These are phyloP conservation scores for Viridothelium virens DNA, from an alignment of 495 filamentous ascomycete genomes.

Conservation along the genomic window DNA sequence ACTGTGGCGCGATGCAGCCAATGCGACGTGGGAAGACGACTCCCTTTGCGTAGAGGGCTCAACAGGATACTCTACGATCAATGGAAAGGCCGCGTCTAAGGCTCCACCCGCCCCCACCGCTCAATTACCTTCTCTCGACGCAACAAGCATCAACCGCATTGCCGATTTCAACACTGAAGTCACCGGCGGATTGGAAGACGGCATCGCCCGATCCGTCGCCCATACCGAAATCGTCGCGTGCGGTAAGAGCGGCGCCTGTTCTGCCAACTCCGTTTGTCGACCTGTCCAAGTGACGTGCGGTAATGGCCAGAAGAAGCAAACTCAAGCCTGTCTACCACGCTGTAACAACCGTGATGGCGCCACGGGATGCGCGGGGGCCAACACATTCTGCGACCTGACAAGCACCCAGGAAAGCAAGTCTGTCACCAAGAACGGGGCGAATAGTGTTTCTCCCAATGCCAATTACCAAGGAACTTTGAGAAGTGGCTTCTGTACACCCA, in stretches of 20 bases:
- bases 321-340: neutral
- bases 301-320: neutral
- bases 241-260: neutral
- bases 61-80: constrained; percentile 11
- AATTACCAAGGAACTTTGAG: neutral
- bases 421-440: neutral
- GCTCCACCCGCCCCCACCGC: neutral
- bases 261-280: neutral
- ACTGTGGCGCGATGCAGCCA: constrained; percentile 30
- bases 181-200: neutral
- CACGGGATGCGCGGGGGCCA: neutral
- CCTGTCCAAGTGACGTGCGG: neutral
- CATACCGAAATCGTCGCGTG: neutral
- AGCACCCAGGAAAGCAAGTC: neutral
- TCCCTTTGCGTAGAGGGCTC: constrained; percentile 12
- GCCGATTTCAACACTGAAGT: neutral
- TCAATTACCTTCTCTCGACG: neutral
- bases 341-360: neutral
- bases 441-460: neutral
- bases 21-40: constrained; percentile 18
- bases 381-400: neutral
- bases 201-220: neutral
- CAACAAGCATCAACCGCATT: neutral
- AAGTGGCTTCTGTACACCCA: neutral
- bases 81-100: neutral